phyloP scores from a whole-genome alignment of 345 rosid genomes.

The Conringia planisiliqua region DNA sequence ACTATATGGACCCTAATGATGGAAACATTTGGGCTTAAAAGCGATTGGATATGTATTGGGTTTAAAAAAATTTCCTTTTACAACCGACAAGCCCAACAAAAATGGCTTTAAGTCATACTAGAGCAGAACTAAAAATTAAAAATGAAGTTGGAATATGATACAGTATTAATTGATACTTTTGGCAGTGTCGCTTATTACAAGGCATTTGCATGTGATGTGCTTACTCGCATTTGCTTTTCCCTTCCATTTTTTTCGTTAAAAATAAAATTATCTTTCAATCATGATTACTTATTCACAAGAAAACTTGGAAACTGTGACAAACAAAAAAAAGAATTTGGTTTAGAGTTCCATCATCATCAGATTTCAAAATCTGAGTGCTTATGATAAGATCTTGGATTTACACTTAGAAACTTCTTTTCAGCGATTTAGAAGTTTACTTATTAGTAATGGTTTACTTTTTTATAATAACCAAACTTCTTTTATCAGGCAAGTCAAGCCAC shows the following conservation, averaged over 20 bases:
- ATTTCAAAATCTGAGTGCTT: neutral
- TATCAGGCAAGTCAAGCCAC: neutral
- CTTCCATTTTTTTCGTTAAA: neutral
- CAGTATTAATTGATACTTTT: conserved; percentile 8
- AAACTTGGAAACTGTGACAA: conserved; percentile 8
- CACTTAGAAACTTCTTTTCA: neutral
- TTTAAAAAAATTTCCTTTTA: neutral
- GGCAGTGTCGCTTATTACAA: conserved; percentile 26
- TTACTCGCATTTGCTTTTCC: conserved; percentile 3
- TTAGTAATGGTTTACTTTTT: neutral
- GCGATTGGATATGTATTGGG: neutral
- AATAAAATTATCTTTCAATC: neutral
- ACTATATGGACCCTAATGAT: neutral
- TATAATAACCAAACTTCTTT: neutral
- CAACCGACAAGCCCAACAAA: neutral
- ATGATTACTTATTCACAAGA: conserved; percentile 20
- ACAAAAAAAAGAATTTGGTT: neutral
- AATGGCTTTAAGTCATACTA: neutral
- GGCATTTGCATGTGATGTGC: conserved; percentile 32
- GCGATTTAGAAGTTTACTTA: neutral
- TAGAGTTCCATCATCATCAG: neutral
- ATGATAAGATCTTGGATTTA: neutral
- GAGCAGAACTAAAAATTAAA: neutral
- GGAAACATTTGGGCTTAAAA: neutral
- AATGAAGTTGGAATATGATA: neutral